A percentile compares a stretch with the other conserved stretches of the same genome.
Evolutionary conservation across 805 yeast species (phyloP).

Genomic region (Grigorovia humatica): DNA sequence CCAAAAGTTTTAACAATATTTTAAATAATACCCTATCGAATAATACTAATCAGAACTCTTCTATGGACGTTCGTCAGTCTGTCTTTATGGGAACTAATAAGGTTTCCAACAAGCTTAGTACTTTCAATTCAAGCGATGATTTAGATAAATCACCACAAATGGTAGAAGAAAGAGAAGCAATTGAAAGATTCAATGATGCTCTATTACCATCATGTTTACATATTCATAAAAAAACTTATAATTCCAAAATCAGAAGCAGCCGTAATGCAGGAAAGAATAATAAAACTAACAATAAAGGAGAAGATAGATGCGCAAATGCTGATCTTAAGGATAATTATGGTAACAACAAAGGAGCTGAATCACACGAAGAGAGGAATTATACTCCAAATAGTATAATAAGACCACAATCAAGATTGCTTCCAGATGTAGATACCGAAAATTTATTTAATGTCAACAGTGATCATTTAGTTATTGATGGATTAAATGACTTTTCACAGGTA

Average conservation of each 20-base stretch:
- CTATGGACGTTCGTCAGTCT: constrained; percentile 3
- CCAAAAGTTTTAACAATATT: constrained; percentile 16
- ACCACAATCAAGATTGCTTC: constrained; percentile 7
- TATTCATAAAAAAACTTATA: background rate
- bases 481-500: constrained; percentile 16
- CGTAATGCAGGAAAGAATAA: background rate
- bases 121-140: background rate
- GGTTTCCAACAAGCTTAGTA: background rate
- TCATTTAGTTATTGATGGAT: constrained; percentile 8
- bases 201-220: constrained; percentile 22
- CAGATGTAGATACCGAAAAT: background rate
- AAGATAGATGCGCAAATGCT: background rate
- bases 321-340: background rate
- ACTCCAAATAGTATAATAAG: background rate
- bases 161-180: constrained; percentile 20
- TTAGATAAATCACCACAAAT: constrained; percentile 8
- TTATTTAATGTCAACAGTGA: background rate
- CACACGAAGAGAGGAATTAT: background rate
- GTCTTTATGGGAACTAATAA: constrained; percentile 2
- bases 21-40: constrained; percentile 1
- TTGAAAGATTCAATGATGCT: constrained; percentile 24
- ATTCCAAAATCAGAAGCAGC: background rate
- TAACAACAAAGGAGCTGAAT: background rate
- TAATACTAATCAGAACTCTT: background rate
- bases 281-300: background rate